Evolutionary conservation across 306 rosid genomes (phyloP), one percentile per base, ranked within the genome.

Genomic region (Cajanus cajan): DNA sequence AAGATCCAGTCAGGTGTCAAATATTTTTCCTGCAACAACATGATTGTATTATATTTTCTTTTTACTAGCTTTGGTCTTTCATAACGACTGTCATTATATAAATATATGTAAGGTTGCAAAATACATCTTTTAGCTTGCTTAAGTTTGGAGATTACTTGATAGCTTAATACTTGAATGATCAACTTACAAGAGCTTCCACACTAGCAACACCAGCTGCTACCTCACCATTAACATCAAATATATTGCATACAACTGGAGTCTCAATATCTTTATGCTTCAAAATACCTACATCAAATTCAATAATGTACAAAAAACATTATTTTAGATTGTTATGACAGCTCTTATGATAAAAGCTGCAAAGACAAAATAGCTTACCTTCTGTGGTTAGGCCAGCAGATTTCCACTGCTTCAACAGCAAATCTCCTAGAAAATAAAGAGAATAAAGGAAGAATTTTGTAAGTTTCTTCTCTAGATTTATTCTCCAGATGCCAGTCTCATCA

Each of bases 111-210:
- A 78, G 37, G 33, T 59, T 68, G 62, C 62, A 65, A 58, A 21
- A 44, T 15, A 63, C 58, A 65, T 70, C 37, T 71, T 74, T 54
- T 79, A 47, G 52, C 47, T 78, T 78, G 73, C 45, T 43, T 44
- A 45, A 78, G 75, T 83, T 83, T 68, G 62, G 72, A 78, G 59
- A 52, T 66, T 69, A 71, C 54, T 50, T 41, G 34, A 34, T 39
- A 66, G 81, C 83, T 74, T 74, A 63, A 37, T 58, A 24, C 63
- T 74, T 18, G 39, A 63, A 71, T 58, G 64, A 62, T 77, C 63
- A 74, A 86, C 97, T 89, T 86, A 94, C 97, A 78, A 94, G 81
- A 78, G 96, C 89, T 73, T 88, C 93, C 63, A 92, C 93, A 85
- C 92, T 88, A 9, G 98, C 97, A 75, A 90, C 96, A 69, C 87